Conservation (phyloP, 495 filamentous ascomycete species). For the Apiosordaria backusii region DNA sequence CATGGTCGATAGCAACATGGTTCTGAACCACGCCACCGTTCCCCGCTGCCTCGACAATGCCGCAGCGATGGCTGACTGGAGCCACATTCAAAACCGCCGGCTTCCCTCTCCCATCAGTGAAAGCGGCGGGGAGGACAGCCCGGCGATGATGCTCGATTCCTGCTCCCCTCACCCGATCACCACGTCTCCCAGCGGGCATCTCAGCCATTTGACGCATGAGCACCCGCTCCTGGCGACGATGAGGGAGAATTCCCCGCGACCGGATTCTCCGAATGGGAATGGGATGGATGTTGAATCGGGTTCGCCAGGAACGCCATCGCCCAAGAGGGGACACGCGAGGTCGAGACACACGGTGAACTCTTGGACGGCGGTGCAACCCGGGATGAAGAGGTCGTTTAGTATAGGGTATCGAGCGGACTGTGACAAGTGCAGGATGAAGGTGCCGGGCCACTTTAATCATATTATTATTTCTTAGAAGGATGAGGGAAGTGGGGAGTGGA, state of each 20-base stretch:
- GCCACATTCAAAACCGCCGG: constrained; percentile 48
- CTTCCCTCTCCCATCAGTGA: constrained; percentile 72
- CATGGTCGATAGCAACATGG: constrained; percentile 28
- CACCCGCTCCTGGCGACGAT: constrained; percentile 31
- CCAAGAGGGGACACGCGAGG: constrained; percentile 41
- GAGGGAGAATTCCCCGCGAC: constrained; percentile 11
- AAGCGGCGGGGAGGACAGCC: constrained; percentile 50
- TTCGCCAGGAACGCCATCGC: constrained; percentile 35
- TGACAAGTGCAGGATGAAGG: constrained; percentile 74
- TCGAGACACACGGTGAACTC: constrained; percentile 48
- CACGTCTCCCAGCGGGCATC: constrained; percentile 26
- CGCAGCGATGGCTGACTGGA: constrained; percentile 43
- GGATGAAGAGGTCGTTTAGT: constrained; percentile 65
- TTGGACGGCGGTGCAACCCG: constrained; percentile 46
- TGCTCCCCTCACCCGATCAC: constrained; percentile 19
- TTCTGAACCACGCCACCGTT: constrained; percentile 27
- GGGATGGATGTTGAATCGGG: constrained; percentile 23
- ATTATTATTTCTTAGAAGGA: constrained; percentile 58
- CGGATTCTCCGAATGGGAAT: constrained; percentile 8
- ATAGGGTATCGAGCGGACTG: constrained; percentile 87
- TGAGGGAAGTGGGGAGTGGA: neutral
- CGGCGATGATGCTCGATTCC: constrained; percentile 39
- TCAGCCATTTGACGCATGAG: constrained; percentile 38
- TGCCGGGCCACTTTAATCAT: constrained; percentile 86
- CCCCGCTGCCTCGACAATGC: constrained; percentile 38